A percentile compares a stretch with the other conserved stretches of the same genome.
Evolutionary conservation across 345 rosid species (phyloP).

Genomic region (Citropsis articulata): DNA sequence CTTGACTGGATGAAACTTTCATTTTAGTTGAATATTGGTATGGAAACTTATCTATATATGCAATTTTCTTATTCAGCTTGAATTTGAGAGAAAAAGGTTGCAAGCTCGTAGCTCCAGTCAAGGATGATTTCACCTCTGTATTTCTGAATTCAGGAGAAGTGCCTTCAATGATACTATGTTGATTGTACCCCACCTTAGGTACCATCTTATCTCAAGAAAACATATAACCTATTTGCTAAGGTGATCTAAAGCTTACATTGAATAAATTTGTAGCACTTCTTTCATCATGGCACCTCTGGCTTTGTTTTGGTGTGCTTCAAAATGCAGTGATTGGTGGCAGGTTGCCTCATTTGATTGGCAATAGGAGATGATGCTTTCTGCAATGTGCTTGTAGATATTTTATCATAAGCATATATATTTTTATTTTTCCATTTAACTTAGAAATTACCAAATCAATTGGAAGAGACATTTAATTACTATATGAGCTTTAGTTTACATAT

Average conservation of each 20-base stretch:
- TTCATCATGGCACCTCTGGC: neutral
- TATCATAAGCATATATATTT: too few relatives aligned
- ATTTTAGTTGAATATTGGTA: neutral
- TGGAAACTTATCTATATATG: conserved; percentile 3
- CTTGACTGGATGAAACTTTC: neutral
- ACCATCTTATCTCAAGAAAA: neutral
- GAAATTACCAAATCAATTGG: neutral
- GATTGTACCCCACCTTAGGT: conserved; percentile 2
- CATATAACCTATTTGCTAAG: conserved; percentile 12
- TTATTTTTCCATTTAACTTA: too few relatives aligned
- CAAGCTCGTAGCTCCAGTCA: conserved; percentile 43
- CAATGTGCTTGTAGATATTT: conserved; percentile 2
- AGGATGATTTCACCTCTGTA: conserved; percentile 22
- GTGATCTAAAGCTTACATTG: conserved; percentile 7
- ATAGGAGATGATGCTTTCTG: conserved; percentile 3
- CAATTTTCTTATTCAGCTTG: conserved; percentile 44
- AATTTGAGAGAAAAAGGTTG: conserved; percentile 65
- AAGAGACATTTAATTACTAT: neutral
- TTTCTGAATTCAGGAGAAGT: conserved; percentile 6
- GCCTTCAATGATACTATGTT: conserved; percentile 10
- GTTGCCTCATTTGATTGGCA: neutral
- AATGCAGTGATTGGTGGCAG: neutral
- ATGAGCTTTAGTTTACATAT: neutral
- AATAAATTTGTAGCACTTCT: neutral
- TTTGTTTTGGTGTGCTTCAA: conserved; percentile 1